Evolutionary conservation across 352 stramenopile species (phyloP).

Genomic region (Globisporangium nagaii): DNA sequence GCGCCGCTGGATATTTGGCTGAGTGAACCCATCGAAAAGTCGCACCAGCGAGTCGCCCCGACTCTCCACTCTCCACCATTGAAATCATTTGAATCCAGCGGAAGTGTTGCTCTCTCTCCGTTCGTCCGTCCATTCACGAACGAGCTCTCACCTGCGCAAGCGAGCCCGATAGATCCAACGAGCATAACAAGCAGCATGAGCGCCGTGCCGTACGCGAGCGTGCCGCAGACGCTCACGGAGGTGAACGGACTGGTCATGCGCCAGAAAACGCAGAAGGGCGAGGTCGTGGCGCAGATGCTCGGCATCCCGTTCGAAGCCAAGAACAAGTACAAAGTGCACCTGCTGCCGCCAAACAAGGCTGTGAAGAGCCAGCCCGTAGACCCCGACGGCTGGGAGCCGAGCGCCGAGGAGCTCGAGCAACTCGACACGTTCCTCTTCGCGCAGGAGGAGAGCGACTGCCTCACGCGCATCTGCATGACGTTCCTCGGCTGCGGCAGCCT

Average conservation of each 20-base stretch:
- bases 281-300: slow-evolving; percentile 44
- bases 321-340: slow-evolving; percentile 57
- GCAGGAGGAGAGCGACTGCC: slow-evolving; percentile 32
- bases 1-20: too few species aligned
- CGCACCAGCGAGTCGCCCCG: too few species aligned
- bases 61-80: too few species aligned
- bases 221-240: slow-evolving; percentile 31
- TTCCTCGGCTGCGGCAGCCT: slow-evolving; percentile 31
- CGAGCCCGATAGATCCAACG: not conserved
- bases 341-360: slow-evolving; percentile 38
- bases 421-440: slow-evolving; percentile 46
- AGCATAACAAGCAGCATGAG: not conserved
- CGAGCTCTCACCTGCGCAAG: not conserved
- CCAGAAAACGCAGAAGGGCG: slow-evolving; percentile 42
- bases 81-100: too few species aligned
- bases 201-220: slow-evolving; percentile 9
- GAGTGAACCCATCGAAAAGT: too few species aligned
- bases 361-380: slow-evolving; percentile 46
- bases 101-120: not conserved
- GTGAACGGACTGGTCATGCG: slow-evolving; percentile 40
- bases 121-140: not conserved
- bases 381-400: slow-evolving; percentile 38
- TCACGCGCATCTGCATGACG: slow-evolving; percentile 25
- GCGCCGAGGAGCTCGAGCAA: slow-evolving; percentile 32
- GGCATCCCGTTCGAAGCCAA: slow-evolving; percentile 44